phyloP scores from a whole-genome alignment of 2,329 filamentous ascomycete genomes.

The Bipolaris cookei region DNA sequence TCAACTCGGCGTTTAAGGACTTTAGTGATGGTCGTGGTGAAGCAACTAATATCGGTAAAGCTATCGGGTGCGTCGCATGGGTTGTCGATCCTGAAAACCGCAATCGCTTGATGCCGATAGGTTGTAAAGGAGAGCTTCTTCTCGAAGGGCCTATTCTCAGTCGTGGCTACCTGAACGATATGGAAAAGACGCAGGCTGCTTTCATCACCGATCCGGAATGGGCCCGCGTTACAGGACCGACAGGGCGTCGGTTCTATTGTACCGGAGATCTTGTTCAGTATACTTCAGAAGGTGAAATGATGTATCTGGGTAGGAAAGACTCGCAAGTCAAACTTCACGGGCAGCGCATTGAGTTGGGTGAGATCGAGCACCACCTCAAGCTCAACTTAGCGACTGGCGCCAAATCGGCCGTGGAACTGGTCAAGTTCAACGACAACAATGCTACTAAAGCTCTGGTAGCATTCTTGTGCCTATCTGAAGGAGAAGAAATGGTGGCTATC shows the following conservation, averaged over 20 bases:
- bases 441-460: slow-evolving; percentile 36
- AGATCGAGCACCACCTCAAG: slow-evolving; percentile 54
- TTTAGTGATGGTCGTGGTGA: slow-evolving; percentile 38
- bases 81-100: slow-evolving; percentile 42
- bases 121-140: slow-evolving; percentile 43
- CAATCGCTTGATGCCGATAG: slow-evolving; percentile 42
- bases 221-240: slow-evolving; percentile 27
- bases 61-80: slow-evolving; percentile 42
- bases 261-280: slow-evolving; percentile 45
- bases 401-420: slow-evolving; percentile 54
- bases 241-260: slow-evolving; percentile 38
- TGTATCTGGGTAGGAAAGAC: slow-evolving; percentile 47
- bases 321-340: slow-evolving; percentile 52
- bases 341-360: slow-evolving; percentile 54
- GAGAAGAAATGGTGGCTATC: slow-evolving; percentile 32
- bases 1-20: slow-evolving; percentile 41
- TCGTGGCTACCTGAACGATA: slow-evolving; percentile 44
- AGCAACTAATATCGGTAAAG: slow-evolving; percentile 43
- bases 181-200: slow-evolving; percentile 37
- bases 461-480: slow-evolving; percentile 39
- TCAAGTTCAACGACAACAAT: slow-evolving; percentile 36
- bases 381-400: slow-evolving; percentile 45
- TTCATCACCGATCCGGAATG: slow-evolving; percentile 42
- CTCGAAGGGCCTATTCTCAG: slow-evolving; percentile 46
- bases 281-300: slow-evolving; percentile 43